Evolutionary conservation across 2,329 filamentous ascomycete genomes (phyloP), one percentile per base, ranked within the genome.

Genomic region (Cladophialophora chaetospira): DNA sequence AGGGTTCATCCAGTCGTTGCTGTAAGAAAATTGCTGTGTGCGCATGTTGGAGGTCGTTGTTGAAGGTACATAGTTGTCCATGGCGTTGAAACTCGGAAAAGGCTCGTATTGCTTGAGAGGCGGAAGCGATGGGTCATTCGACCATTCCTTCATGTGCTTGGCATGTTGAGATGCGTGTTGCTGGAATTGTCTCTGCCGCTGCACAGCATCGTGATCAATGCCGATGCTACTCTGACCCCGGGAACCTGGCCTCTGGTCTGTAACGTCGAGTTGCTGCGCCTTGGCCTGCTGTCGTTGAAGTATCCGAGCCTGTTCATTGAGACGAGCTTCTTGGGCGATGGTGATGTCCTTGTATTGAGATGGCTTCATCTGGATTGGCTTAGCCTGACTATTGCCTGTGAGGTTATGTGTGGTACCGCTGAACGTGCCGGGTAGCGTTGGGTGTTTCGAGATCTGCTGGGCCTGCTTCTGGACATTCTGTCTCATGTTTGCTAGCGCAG

Each of bases 161-260:
- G 64, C 63, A 44, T 64, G 64, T 51, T 65, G 63, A 44, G 61
- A 59, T 48, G 59, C 64, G 36, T 62, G 56, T 21, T 54, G 55
- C 48, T 66, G 64, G 46, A 66, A 66, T 19, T 65, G 59, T 56
- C 59, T 60, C 48, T 66, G 64, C 45, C 63, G 55, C 31, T 65
- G 59, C 9, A 63, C 60, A 9, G 63, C 59, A 9, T 61, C 61
- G 17, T 60, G 61, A 40, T 65, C 64, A 46, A 65, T 64, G 15
- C 61, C 63, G 36, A 64, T 66, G 13, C 36, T 36, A 25, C 35
- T n/a, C 19, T 55, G 42, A 21, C 48, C 28, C 4, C 50, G 46
- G 13, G 36, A 23, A 36, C 33, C 43, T 4, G 49, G 19, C 26
- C 46, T 33, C 15, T 58, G 21, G 11, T 51, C 58, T 10, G 51